These are phyloP conservation scores for Niveomyces coronatus DNA, from an alignment of 2,329 filamentous ascomycete genomes.

Conservation along the genomic window DNA sequence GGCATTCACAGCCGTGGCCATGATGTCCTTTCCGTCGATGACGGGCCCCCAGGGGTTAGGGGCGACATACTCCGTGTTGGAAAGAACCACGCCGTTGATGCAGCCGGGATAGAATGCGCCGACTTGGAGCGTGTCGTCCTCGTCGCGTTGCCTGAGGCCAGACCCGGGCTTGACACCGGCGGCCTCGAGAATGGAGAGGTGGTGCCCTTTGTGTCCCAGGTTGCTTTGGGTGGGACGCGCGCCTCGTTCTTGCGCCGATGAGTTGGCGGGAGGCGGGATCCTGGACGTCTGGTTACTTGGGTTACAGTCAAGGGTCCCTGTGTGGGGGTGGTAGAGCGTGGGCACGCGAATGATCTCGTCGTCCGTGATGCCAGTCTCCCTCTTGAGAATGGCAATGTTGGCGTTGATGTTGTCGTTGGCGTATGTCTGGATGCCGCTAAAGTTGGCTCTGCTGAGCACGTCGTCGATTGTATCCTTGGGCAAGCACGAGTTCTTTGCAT, in stretches of 20 bases:
- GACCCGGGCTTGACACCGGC: neutral
- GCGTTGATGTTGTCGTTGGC: conserved; percentile 13
- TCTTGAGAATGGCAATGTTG: conserved; percentile 16
- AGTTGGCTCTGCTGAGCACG: conserved; percentile 8
- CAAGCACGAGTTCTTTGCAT: conserved; percentile 7
- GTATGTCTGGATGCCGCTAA: conserved; percentile 11
- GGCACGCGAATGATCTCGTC: conserved; percentile 17
- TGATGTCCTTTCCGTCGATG: conserved; percentile 3
- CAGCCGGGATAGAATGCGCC: conserved; percentile 10
- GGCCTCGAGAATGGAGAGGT: neutral
- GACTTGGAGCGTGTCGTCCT: neutral
- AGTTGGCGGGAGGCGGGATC: neutral
- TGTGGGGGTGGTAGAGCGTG: conserved; percentile 11
- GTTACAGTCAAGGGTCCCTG: neutral
- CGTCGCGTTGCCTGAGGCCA: neutral
- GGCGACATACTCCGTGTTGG: conserved; percentile 2
- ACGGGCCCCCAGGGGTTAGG: conserved; percentile 6
- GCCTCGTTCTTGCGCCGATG: neutral
- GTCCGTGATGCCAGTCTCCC: conserved; percentile 16
- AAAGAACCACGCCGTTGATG: conserved; percentile 17
- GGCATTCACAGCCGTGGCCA: neutral
- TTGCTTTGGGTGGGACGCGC: neutral
- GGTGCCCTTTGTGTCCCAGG: neutral
- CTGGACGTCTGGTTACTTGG: neutral
- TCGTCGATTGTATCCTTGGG: conserved; percentile 13